These are phyloP conservation scores for Monosporascus sp. DNA, from an alignment of 2,329 filamentous ascomycete species.

Conservation along the genomic window DNA sequence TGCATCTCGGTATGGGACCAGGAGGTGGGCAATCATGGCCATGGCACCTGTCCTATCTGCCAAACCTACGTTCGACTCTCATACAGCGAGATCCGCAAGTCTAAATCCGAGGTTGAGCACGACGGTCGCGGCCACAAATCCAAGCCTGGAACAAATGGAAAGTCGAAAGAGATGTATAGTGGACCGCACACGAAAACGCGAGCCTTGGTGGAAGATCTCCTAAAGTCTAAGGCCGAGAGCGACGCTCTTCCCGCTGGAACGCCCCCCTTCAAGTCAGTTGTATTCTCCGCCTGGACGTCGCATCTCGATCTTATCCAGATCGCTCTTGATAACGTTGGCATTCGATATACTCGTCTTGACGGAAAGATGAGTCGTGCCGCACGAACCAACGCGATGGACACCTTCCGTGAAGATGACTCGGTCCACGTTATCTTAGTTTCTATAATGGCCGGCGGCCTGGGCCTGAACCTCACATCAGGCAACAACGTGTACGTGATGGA, in stretches of 20 bases:
- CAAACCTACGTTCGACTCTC: conserved; percentile 55
- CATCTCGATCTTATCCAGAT: conserved; percentile 89
- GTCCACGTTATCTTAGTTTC: conserved; percentile 84
- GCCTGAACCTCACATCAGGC: conserved; percentile 82
- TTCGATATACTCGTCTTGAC: conserved; percentile 76
- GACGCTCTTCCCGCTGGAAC: conserved; percentile 51
- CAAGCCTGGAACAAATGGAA: conserved; percentile 23
- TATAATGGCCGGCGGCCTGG: conserved; percentile 85
- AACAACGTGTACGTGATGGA: conserved; percentile 96
- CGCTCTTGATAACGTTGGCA: conserved; percentile 62
- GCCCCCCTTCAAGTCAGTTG: conserved; percentile 81
- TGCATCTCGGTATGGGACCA: conserved; percentile 61
- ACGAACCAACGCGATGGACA: conserved; percentile 69
- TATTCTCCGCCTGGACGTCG: conserved; percentile 95
- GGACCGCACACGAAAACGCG: conserved; percentile 91
- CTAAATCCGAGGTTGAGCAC: conserved; percentile 52
- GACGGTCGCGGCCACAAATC: conserved; percentile 42
- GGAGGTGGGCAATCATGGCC: conserved; percentile 41
- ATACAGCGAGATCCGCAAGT: conserved; percentile 64
- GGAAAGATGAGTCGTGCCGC: conserved; percentile 76
- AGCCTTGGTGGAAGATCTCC: conserved; percentile 70
- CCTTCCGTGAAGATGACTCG: conserved; percentile 65
- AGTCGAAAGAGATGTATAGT: conserved; percentile 50
- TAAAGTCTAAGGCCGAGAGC: conserved; percentile 58
- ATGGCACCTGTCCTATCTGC: conserved; percentile 64